Evolutionary conservation across 2,329 filamentous ascomycete genomes (phyloP).

Genomic region (Colletotrichum salicis): DNA sequence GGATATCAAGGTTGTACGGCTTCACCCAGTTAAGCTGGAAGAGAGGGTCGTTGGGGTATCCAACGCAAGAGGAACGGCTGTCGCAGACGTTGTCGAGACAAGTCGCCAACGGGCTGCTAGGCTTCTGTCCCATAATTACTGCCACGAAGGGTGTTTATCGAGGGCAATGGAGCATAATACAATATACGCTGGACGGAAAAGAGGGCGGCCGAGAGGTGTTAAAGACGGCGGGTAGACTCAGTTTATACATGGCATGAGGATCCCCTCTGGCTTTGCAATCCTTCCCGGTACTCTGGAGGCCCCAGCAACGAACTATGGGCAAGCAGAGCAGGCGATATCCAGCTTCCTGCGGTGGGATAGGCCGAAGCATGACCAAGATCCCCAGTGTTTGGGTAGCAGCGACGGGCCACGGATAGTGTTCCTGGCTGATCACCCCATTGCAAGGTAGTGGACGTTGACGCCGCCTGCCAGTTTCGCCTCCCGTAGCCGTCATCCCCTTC

Average conservation of each 20-base stretch:
- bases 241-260: constrained; percentile 18
- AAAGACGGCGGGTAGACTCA: not conserved
- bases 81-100: constrained; percentile 61
- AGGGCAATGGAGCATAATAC: not conserved
- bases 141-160: not conserved
- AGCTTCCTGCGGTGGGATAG: not conserved
- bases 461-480: not conserved
- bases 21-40: constrained; percentile 63
- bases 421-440: constrained; percentile 1
- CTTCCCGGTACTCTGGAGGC: not conserved
- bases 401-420: not conserved
- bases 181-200: not conserved
- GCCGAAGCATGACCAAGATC: not conserved
- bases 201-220: not conserved
- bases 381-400: not conserved
- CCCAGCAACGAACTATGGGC: not conserved
- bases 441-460: not conserved
- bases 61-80: constrained; percentile 57
- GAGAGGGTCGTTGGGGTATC: constrained; percentile 53
- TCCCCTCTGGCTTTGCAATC: not conserved
- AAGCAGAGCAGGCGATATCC: not conserved
- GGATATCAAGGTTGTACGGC: constrained; percentile 63
- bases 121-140: constrained; percentile 54
- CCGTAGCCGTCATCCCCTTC: not conserved
- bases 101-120: constrained; percentile 52